phyloP scores from a whole-genome alignment of 768 basidiomycete genomes.

The Tulasnella sp. region DNA sequence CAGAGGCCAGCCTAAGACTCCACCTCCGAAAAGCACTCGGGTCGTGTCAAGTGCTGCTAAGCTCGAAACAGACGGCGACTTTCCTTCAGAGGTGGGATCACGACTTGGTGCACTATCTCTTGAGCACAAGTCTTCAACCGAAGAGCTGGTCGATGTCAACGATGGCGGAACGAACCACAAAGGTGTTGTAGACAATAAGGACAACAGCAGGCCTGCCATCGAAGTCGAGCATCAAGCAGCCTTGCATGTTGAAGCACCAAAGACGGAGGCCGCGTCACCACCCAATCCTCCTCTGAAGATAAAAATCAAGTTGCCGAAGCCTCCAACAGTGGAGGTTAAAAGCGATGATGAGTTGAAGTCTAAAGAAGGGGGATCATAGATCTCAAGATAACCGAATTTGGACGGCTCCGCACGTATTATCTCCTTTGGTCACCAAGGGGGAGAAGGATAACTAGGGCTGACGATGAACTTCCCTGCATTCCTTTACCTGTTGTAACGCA shows the following conservation, averaged over 20 bases:
- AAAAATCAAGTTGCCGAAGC: conserved; percentile 1
- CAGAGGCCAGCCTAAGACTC: not conserved
- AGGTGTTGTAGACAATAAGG: not conserved
- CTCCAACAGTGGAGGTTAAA: not conserved
- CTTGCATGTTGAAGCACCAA: not conserved
- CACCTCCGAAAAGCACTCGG: not conserved
- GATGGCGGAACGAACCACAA: not conserved
- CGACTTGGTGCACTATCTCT: not conserved
- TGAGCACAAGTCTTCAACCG: not conserved
- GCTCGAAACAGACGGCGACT: not conserved
- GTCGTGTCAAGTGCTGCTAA: not conserved
- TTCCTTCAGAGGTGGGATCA: not conserved
- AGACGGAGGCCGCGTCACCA: not conserved
- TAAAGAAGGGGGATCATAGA: not conserved
- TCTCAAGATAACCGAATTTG: not conserved
- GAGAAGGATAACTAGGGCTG: not conserved
- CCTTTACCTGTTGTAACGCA: not conserved
- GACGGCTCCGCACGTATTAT: not conserved
- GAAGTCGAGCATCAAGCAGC: not conserved
- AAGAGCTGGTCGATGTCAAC: not conserved
- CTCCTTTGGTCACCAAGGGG: not conserved
- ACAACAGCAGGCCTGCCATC: not conserved
- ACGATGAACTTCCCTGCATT: not conserved
- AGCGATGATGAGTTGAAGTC: not conserved
- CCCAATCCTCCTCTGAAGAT: not conserved